phyloP scores from a whole-genome alignment of 2,329 filamentous ascomycete genomes.

The Blastomyces silverae region DNA sequence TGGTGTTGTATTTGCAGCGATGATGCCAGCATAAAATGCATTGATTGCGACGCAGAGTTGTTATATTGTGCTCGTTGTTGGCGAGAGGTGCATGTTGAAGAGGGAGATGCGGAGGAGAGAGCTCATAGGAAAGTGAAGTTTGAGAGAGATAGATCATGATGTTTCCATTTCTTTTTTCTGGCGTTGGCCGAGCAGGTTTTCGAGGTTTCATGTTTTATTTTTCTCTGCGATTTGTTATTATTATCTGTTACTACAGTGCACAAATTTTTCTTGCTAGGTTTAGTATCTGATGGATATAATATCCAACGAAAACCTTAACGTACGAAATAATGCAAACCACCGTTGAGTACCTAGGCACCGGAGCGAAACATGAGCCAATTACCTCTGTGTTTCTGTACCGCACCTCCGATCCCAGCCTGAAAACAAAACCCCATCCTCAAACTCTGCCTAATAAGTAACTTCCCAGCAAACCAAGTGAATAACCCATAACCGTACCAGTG shows the following conservation, averaged over 20 bases:
- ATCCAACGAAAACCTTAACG: not conserved
- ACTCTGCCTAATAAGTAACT: not conserved
- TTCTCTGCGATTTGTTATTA: not conserved
- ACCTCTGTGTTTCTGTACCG: not conserved
- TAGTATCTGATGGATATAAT: not conserved
- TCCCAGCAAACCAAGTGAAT: not conserved
- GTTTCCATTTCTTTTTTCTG: not conserved
- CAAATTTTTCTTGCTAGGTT: too few species aligned
- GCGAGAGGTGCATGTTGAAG: conserved; percentile 70
- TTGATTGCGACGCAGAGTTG: conserved; percentile 60
- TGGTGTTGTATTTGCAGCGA: conserved; percentile 83
- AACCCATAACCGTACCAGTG: not conserved
- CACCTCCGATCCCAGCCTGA: not conserved
- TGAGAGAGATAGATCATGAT: conserved; percentile 13
- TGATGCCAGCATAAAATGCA: conserved; percentile 65
- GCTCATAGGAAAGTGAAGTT: conserved; percentile 62
- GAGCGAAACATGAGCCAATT: not conserved
- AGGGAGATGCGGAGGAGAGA: conserved; percentile 63
- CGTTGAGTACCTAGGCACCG: not conserved
- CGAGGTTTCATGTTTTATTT: not conserved
- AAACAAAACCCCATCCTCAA: not conserved
- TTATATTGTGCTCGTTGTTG: conserved; percentile 74
- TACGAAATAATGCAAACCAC: not conserved
- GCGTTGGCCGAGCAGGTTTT: not conserved
- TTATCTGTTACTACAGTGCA: not conserved